Evolutionary conservation across 1,284 basidiomycete genomes (phyloP).

Genomic region (Takashimella koratensis): DNA sequence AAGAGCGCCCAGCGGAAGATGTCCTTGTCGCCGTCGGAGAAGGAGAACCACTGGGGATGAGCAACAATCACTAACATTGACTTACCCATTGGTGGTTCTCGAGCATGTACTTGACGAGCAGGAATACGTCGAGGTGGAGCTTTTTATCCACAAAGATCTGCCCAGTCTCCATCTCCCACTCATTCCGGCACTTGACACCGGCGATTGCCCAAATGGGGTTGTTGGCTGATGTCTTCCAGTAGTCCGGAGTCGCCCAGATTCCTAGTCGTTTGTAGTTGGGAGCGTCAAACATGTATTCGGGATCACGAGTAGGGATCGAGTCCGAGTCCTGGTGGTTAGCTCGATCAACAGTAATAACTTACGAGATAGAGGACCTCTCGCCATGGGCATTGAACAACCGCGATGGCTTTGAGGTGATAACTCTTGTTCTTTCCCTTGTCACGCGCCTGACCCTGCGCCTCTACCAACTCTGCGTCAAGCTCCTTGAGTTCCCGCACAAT

Average conservation of each 20-base stretch:
- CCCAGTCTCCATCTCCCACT: slow-evolving; percentile 54
- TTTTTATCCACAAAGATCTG: slow-evolving; percentile 53
- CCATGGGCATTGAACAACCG: slow-evolving; percentile 50
- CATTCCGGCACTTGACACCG: slow-evolving; percentile 53
- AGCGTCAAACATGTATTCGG: slow-evolving; percentile 50
- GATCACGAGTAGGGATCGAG: slow-evolving; percentile 49
- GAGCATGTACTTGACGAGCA: slow-evolving; percentile 51
- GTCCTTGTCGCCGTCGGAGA: slow-evolving; percentile 55
- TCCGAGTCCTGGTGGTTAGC: slow-evolving; percentile 51
- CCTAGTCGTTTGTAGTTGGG: slow-evolving; percentile 48
- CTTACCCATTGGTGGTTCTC: slow-evolving; percentile 40
- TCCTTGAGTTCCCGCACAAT: slow-evolving; percentile 38
- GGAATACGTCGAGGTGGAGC: slow-evolving; percentile 51
- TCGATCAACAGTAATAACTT: slow-evolving; percentile 2
- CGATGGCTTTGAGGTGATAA: slow-evolving; percentile 53
- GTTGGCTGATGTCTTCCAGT: slow-evolving; percentile 50
- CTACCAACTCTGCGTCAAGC: slow-evolving; percentile 46
- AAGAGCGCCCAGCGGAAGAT: slow-evolving; percentile 53
- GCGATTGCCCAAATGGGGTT: slow-evolving; percentile 52
- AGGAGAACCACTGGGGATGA: slow-evolving; percentile 48
- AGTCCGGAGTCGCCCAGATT: slow-evolving; percentile 42
- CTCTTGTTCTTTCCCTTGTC: slow-evolving; percentile 44
- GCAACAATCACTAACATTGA: slow-evolving; percentile 6
- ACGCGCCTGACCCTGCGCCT: slow-evolving; percentile 41
- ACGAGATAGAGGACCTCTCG: slow-evolving; percentile 52